Percentiles rank a stretch among this genome's conserved stretches.
phyloP scores from a whole-genome alignment of 257 asterid species.

The Echites panduratus region DNA sequence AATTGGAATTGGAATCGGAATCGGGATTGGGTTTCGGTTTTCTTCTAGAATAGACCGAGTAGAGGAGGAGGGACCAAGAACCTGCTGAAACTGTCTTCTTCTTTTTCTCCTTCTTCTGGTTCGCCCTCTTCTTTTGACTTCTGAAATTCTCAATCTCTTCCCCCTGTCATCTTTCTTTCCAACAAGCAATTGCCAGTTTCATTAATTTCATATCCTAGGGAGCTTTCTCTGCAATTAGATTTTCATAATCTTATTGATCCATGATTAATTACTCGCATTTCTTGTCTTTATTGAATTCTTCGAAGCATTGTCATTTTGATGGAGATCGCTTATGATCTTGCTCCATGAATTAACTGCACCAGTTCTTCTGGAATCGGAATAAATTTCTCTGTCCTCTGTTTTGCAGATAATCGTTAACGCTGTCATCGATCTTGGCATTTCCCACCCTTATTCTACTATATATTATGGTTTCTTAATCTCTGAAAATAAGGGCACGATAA shows the following conservation, averaged over 20 bases:
- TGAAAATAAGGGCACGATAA: constrained; percentile 21
- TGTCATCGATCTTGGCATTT: constrained; percentile 22
- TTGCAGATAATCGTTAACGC: constrained; percentile 17
- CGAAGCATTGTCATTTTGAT: neutral
- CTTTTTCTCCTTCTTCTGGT: constrained; percentile 5
- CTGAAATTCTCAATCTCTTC: neutral
- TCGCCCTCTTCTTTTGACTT: constrained; percentile 14
- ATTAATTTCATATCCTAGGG: no score
- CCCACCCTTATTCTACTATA: neutral
- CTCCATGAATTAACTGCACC: neutral
- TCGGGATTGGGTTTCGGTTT: neutral
- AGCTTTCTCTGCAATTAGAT: neutral
- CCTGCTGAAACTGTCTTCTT: constrained; percentile 8
- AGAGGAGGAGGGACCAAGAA: neutral
- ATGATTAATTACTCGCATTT: neutral
- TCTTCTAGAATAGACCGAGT: constrained; percentile 17
- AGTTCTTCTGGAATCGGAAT: constrained; percentile 3
- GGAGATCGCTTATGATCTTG: neutral
- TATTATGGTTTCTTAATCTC: constrained; percentile 16
- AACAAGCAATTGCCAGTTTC: neutral
- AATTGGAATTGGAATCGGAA: no score
- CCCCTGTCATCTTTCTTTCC: neutral
- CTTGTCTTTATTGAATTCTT: neutral
- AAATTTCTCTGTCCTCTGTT: constrained; percentile 17
- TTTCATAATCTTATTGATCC: neutral